Percentiles rank a stretch among this genome's conserved stretches.
Conservation (phyloP, 2,329 filamentous ascomycete species). For the Colletotrichum tamarilloi region DNA sequence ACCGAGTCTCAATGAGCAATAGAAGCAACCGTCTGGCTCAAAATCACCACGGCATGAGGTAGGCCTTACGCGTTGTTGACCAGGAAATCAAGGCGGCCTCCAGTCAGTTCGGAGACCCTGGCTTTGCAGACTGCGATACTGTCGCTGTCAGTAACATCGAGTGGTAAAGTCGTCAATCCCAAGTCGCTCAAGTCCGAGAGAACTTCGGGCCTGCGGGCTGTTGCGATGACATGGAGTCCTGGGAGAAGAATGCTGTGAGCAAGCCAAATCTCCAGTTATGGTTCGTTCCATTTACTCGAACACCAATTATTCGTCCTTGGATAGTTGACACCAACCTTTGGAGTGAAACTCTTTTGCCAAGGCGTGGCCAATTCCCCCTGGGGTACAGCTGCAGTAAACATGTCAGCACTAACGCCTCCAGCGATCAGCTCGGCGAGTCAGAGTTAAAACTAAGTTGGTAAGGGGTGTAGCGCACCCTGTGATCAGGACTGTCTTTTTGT, state of each 20-base stretch:
- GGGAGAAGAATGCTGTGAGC: not conserved
- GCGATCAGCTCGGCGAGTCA: not conserved
- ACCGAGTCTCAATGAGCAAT: not conserved
- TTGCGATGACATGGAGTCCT: conserved; percentile 68
- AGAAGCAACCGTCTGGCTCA: not conserved
- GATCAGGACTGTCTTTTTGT: conserved; percentile 58
- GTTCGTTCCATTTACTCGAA: not conserved
- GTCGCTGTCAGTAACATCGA: conserved; percentile 64
- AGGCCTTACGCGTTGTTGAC: conserved; percentile 69
- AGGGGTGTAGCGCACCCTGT: conserved; percentile 54
- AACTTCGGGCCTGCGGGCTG: conserved; percentile 62
- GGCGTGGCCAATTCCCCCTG: conserved; percentile 68
- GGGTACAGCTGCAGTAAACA: conserved; percentile 58
- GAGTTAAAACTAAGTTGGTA: not conserved
- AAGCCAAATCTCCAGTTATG: not conserved
- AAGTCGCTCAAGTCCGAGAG: conserved; percentile 56
- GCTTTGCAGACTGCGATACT: conserved; percentile 62
- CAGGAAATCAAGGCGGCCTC: conserved; percentile 66
- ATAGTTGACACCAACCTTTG: conserved; percentile 51
- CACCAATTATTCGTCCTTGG: not conserved
- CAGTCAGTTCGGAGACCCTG: conserved; percentile 59
- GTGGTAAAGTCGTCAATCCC: conserved; percentile 60
- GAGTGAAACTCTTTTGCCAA: conserved; percentile 64
- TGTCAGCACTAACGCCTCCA: conserved; percentile 7
- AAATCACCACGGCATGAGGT: not conserved